A percentile compares a stretch with the other conserved stretches of the same genome.
Conservation (phyloP, 1,284 basidiomycete species). For the Termitomyces sp. region DNA sequence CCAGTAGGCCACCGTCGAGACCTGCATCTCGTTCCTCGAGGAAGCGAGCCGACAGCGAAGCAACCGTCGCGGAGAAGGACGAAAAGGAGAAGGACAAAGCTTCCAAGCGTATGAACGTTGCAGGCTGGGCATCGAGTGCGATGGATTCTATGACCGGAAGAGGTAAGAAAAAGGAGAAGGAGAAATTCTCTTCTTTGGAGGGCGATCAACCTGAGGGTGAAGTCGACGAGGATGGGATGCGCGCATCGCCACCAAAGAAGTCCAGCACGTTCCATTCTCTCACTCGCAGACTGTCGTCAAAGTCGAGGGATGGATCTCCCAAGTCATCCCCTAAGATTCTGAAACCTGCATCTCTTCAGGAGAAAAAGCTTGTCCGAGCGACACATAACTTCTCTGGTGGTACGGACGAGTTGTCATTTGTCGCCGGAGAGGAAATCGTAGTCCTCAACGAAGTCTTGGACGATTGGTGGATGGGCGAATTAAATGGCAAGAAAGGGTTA, state of each 20-base stretch:
- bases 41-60: conserved; percentile 54
- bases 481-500: conserved; percentile 62
- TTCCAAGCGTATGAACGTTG: conserved; percentile 39
- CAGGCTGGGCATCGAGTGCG: conserved; percentile 63
- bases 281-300: conserved; percentile 32
- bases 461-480: conserved; percentile 83
- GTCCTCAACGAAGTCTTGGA: conserved; percentile 74
- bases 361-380: conserved; percentile 60
- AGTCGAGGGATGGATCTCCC: conserved; percentile 35
- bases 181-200: conserved; percentile 55
- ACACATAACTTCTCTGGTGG: conserved; percentile 69
- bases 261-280: conserved; percentile 28
- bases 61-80: conserved; percentile 31
- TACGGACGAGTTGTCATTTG: conserved; percentile 73
- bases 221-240: conserved; percentile 26
- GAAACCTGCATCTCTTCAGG: conserved; percentile 43
- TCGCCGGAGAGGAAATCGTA: conserved; percentile 64
- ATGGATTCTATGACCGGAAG: conserved; percentile 55
- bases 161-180: conserved; percentile 59
- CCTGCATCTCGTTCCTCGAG: conserved; percentile 51
- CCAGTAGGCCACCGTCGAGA: conserved; percentile 44
- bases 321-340: conserved; percentile 40
- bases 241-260: conserved; percentile 21
- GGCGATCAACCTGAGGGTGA: conserved; percentile 33
- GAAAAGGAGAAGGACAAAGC: conserved; percentile 34